Evolutionary conservation across 2,329 filamentous ascomycete species (phyloP).

Genomic region (Cytospora piceicola): DNA sequence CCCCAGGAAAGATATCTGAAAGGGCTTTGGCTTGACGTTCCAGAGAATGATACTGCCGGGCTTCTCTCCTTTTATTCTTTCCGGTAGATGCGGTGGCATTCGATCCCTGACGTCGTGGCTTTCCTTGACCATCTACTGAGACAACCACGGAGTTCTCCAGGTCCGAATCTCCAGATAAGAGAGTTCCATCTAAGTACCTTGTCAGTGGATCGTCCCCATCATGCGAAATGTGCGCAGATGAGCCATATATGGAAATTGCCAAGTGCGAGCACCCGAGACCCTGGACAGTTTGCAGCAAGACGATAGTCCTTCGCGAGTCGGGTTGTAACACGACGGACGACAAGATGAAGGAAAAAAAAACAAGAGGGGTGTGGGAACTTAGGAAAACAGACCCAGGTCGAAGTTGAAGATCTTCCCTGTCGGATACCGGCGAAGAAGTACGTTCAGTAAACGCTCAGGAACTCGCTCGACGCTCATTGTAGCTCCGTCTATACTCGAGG

Average conservation of each 20-base stretch:
- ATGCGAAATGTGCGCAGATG: not conserved
- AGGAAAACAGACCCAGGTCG: constrained; percentile 31
- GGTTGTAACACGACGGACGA: not conserved
- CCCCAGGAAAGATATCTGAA: constrained; percentile 42
- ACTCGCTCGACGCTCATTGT: constrained; percentile 33
- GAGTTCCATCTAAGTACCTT: not conserved
- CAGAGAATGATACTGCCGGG: constrained; percentile 37
- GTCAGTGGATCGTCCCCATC: too few species aligned
- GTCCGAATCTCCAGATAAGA: constrained; percentile 17
- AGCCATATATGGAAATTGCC: not conserved
- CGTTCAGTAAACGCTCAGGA: constrained; percentile 45
- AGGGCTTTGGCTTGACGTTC: constrained; percentile 14
- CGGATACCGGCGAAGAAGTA: constrained; percentile 49
- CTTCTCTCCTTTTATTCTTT: constrained; percentile 35
- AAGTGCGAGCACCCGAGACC: not conserved
- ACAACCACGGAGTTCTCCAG: not conserved
- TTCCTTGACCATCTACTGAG: not conserved
- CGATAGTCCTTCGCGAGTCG: not conserved
- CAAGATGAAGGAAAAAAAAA: not conserved
- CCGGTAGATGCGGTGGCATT: constrained; percentile 5
- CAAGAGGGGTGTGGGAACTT: not conserved
- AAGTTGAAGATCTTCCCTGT: constrained; percentile 52
- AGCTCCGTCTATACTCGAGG: constrained; percentile 41
- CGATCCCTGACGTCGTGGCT: not conserved
- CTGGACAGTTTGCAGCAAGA: not conserved